These are phyloP conservation scores for Paraphaeosphaeria sporulosa DNA, from an alignment of 2,329 filamentous ascomycete genomes.

Conservation along the genomic window DNA sequence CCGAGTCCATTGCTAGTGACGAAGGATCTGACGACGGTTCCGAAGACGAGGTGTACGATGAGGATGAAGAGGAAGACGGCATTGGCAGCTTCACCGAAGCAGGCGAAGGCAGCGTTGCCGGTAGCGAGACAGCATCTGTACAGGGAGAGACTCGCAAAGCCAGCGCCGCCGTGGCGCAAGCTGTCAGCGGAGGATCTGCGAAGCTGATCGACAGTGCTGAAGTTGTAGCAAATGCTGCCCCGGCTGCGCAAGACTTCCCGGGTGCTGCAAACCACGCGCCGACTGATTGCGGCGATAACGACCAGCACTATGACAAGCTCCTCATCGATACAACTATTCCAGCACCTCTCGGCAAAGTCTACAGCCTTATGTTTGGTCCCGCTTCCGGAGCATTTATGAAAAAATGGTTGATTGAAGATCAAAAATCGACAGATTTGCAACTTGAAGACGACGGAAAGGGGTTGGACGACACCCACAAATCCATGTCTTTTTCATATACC, in stretches of 20 bases:
- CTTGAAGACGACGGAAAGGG: constrained; percentile 84
- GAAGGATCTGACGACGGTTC: constrained; percentile 67
- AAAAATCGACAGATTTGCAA: constrained; percentile 87
- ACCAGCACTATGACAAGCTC: constrained; percentile 82
- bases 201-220: constrained; percentile 47
- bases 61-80: constrained; percentile 76
- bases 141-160: constrained; percentile 74
- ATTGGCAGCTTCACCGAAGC: constrained; percentile 69
- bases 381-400: constrained; percentile 81
- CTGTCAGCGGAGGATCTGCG: constrained; percentile 51
- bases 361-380: constrained; percentile 84
- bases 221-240: constrained; percentile 50
- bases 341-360: constrained; percentile 91
- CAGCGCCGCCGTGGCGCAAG: constrained; percentile 62
- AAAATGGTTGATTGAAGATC: constrained; percentile 84
- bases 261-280: constrained; percentile 82
- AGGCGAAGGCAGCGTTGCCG: constrained; percentile 61
- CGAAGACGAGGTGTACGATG: constrained; percentile 79
- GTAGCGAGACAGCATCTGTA: constrained; percentile 58
- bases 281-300: constrained; percentile 83
- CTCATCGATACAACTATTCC: constrained; percentile 86
- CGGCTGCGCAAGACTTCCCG: constrained; percentile 72
- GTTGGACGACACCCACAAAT: constrained; percentile 75
- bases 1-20: constrained; percentile 65
- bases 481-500: constrained; percentile 83